A percentile compares a stretch with the other conserved stretches of the same genome.
phyloP scores from a whole-genome alignment of 2,329 filamentous ascomycete genomes.

The Cladophialophora bantiana region DNA sequence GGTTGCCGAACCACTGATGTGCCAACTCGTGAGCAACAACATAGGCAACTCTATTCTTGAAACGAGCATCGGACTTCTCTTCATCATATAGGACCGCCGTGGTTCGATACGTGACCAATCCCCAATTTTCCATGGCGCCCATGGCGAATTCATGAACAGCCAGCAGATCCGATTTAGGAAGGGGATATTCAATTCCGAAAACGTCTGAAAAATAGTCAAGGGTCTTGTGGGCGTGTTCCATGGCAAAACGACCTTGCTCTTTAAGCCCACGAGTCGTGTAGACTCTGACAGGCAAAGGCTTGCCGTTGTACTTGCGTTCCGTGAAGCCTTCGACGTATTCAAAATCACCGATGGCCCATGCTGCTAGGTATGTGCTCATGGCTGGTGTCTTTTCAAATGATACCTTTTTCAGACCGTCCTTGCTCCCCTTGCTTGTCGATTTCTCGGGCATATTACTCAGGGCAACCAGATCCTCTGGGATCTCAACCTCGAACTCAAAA shows the following conservation, averaged over 20 bases:
- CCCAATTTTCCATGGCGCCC: conserved; percentile 96
- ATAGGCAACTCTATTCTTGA: conserved; percentile 93
- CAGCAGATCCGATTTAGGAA: conserved; percentile 89
- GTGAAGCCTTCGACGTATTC: conserved; percentile 95
- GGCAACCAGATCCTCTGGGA: conserved; percentile 85
- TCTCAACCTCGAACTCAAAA: conserved; percentile 91
- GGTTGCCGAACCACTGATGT: conserved; percentile 94
- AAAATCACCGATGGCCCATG: conserved; percentile 96
- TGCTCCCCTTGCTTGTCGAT: conserved; percentile 71
- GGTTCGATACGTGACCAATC: conserved; percentile 92
- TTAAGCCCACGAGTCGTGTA: conserved; percentile 96
- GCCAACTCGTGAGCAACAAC: conserved; percentile 98
- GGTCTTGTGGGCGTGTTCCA: conserved; percentile 89
- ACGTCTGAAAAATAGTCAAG: conserved; percentile 96
- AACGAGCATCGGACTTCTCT: conserved; percentile 84
- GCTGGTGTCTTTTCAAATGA: conserved; percentile 83
- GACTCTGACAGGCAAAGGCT: conserved; percentile 88
- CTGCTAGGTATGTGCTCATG: conserved; percentile 89
- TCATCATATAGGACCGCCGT: conserved; percentile 97
- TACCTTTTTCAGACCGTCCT: conserved; percentile 68
- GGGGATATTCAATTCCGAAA: conserved; percentile 89
- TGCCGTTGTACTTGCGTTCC: conserved; percentile 86
- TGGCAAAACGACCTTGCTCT: conserved; percentile 85
- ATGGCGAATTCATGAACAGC: conserved; percentile 89
- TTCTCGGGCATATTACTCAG: conserved; percentile 96